phyloP scores from a whole-genome alignment of 1,284 basidiomycete genomes.

The Boletus semigastroideus region DNA sequence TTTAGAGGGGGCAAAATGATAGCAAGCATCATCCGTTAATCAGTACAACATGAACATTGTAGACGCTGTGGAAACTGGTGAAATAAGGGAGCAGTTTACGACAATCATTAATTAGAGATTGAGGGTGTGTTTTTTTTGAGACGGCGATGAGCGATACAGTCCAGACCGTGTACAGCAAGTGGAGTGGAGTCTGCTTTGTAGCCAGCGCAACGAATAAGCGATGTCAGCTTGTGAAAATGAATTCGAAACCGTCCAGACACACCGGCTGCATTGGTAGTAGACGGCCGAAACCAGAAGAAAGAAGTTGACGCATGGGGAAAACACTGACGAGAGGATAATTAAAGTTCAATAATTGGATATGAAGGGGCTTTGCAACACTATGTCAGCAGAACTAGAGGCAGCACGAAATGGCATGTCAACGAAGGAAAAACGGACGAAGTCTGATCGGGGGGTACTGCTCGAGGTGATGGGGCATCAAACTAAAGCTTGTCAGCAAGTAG shows the following conservation, averaged over 20 bases:
- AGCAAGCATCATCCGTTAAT: slow-evolving; percentile 2
- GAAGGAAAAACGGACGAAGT: slow-evolving; percentile 7
- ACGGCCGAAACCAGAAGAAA: not conserved
- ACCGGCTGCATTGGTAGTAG: not conserved
- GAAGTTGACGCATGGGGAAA: slow-evolving; percentile 12
- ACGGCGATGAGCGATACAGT: slow-evolving; percentile 6
- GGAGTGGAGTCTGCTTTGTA: not conserved
- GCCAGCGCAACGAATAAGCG: not conserved
- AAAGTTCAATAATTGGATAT: slow-evolving; percentile 32
- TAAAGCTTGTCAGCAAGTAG: slow-evolving; percentile 17
- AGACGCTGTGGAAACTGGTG: slow-evolving; percentile 16
- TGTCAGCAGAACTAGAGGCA: slow-evolving; percentile 9
- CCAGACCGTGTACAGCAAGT: slow-evolving; percentile 1
- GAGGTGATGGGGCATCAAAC: slow-evolving; percentile 15
- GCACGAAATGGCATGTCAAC: slow-evolving; percentile 11
- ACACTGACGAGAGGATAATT: slow-evolving; percentile 6
- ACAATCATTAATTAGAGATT: slow-evolving; percentile 20
- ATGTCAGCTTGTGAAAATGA: slow-evolving; percentile 2
- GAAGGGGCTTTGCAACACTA: slow-evolving; percentile 10
- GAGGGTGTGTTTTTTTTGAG: slow-evolving; percentile 7
- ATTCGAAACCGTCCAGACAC: slow-evolving; percentile 9
- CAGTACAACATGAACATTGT: too few species aligned
- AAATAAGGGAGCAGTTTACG: slow-evolving; percentile 18
- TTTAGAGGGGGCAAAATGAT: slow-evolving; percentile 8
- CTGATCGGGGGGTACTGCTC: not conserved